Conservation (phyloP, 768 basidiomycete genomes). For the Tylopilus plumbeoviolaceoides region DNA sequence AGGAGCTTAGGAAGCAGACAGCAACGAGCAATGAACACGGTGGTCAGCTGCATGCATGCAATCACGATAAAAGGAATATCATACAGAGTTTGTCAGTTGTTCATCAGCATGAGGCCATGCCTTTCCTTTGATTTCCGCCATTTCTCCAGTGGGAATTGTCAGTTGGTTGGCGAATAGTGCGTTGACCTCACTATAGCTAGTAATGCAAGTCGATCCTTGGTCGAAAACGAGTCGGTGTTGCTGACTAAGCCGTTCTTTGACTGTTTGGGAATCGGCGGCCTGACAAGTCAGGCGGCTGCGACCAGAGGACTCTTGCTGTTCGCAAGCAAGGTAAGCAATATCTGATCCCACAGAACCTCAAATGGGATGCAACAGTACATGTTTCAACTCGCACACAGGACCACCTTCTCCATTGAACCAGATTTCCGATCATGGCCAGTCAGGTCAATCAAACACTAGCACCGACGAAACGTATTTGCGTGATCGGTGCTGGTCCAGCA, state of each 20-base stretch:
- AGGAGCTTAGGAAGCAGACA: constrained; percentile 59
- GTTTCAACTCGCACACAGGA: background rate
- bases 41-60: background rate
- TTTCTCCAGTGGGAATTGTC: constrained; percentile 27
- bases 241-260: background rate
- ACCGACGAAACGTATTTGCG: constrained; percentile 46
- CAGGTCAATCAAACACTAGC: constrained; percentile 3
- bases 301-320: background rate
- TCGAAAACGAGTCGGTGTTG: constrained; percentile 33
- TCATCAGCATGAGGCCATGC: constrained; percentile 89
- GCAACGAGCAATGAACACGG: background rate
- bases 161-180: background rate
- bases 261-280: background rate
- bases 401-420: background rate
- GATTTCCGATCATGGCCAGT: constrained; percentile 1
- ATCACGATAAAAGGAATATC: constrained; percentile 21
- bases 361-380: background rate
- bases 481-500: constrained; percentile 74
- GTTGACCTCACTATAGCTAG: no score
- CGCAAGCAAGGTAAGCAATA: background rate
- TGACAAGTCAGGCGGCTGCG: no score
- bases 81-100: constrained; percentile 83
- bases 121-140: constrained; percentile 70
- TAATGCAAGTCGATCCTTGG: constrained; percentile 88
- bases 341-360: background rate